phyloP scores from a whole-genome alignment of 495 filamentous ascomycete genomes.

The Aspergillus biplanus region DNA sequence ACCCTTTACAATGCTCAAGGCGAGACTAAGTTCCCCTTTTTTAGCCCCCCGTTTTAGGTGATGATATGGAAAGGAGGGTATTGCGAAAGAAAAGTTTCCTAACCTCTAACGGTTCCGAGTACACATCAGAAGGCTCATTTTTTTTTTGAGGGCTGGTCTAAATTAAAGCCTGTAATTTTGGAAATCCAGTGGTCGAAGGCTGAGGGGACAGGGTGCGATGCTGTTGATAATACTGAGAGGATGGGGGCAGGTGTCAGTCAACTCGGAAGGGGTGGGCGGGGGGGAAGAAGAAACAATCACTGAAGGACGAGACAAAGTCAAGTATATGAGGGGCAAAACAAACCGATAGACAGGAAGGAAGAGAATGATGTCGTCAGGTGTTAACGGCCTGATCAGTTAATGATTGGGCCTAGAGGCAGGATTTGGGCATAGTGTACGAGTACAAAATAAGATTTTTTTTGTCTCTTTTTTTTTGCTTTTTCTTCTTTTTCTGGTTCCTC shows the following conservation, averaged over 20 bases:
- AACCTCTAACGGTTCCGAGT: not conserved
- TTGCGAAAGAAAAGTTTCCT: too few species aligned
- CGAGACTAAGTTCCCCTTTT: too few species aligned
- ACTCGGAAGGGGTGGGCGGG: not conserved
- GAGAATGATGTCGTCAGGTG: constrained; percentile 12
- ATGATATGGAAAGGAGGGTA: too few species aligned
- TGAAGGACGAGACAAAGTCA: not conserved
- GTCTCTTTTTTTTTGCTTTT: not conserved
- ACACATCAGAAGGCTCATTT: too few species aligned
- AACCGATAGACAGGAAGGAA: not conserved
- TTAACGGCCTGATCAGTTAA: constrained; percentile 3
- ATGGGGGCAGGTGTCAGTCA: not conserved
- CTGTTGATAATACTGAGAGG: not conserved
- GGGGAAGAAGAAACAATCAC: not conserved
- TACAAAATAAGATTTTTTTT: not conserved
- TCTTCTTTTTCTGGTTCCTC: not conserved
- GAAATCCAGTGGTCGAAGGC: not conserved
- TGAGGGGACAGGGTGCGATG: not conserved
- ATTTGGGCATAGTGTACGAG: not conserved
- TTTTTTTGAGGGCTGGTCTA: too few species aligned
- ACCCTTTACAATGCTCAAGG: not conserved
- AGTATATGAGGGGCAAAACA: constrained; percentile 12
- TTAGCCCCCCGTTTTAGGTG: too few species aligned
- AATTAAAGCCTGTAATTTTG: not conserved
- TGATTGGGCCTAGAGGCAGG: not conserved